phyloP scores from a whole-genome alignment of 169 alveolate genomes.

The Eimeria tenella region DNA sequence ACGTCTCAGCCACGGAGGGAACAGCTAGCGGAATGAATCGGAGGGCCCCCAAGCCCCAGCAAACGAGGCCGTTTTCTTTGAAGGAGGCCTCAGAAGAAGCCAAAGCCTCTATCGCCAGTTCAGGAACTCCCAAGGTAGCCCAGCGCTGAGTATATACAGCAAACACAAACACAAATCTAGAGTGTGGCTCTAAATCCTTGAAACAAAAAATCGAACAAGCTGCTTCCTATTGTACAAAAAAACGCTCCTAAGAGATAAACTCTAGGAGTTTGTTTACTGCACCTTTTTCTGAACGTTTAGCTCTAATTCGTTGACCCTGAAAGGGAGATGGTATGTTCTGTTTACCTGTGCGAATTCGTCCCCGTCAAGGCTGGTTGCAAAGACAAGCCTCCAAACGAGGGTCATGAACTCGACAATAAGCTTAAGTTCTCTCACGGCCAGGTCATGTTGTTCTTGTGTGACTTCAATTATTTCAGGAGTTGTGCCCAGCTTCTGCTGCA shows the following conservation, averaged over 20 bases:
- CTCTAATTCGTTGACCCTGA: too few relatives aligned
- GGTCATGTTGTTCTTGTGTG: background rate
- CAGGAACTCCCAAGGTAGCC: slow-evolving; percentile 28
- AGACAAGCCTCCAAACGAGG: slow-evolving; percentile 44
- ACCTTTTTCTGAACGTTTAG: too few relatives aligned
- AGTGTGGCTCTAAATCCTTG: too few relatives aligned
- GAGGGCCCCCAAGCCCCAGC: slow-evolving; percentile 67
- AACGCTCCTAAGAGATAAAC: too few relatives aligned
- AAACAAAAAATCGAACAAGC: too few relatives aligned
- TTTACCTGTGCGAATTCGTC: slow-evolving; percentile 62
- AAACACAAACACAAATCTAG: too few relatives aligned
- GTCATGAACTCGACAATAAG: slow-evolving; percentile 46
- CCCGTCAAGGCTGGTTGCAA: slow-evolving; percentile 65
- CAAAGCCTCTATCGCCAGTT: slow-evolving; percentile 22
- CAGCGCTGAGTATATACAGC: background rate
- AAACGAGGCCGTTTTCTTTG: background rate
- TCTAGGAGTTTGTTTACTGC: too few relatives aligned
- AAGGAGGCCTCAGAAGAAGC: slow-evolving; percentile 15
- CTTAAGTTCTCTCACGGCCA: background rate
- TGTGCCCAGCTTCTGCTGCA: background rate
- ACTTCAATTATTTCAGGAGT: background rate
- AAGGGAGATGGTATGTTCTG: too few relatives aligned
- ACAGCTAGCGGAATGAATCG: slow-evolving; percentile 50
- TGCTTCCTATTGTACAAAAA: too few relatives aligned
- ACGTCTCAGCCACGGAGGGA: slow-evolving; percentile 2